A percentile compares a stretch with the other conserved stretches of the same genome.
Conservation (phyloP, 2,329 filamentous ascomycete genomes). For the Microsporum audouinii region DNA sequence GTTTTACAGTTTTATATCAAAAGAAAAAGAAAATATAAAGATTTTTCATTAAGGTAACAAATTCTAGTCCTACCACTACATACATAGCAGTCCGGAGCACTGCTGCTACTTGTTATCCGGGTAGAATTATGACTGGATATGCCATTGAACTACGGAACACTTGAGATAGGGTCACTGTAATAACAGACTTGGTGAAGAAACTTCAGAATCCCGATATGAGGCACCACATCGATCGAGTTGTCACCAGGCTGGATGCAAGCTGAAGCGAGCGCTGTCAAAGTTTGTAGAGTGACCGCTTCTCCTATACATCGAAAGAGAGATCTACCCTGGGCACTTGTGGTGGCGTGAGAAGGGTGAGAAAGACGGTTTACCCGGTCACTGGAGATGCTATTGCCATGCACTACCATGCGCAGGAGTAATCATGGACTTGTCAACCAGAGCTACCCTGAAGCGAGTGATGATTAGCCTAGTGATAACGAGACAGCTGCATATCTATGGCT, state of each 20-base stretch:
- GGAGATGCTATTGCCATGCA: not conserved
- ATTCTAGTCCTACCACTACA: not conserved
- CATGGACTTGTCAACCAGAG: no score
- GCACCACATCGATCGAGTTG: not conserved
- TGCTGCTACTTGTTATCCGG: no score
- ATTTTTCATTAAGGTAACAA: not conserved
- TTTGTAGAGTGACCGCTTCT: not conserved
- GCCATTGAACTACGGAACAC: no score
- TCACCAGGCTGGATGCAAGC: not conserved
- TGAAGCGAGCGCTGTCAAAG: not conserved
- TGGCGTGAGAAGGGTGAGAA: not conserved
- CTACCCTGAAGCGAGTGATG: no score
- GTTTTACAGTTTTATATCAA: not conserved
- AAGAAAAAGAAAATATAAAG: not conserved
- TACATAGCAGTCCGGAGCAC: no score
- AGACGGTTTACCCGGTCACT: not conserved
- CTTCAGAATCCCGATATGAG: not conserved
- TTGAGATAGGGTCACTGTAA: no score
- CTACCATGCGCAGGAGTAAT: not conserved
- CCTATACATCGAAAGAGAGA: no score
- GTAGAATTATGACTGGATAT: no score
- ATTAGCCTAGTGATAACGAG: no score
- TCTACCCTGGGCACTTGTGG: no score
- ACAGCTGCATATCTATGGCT: no score
- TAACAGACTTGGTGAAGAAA: not conserved